Base-by-base conservation (phyloP, 176 grass and related monocot species). In the Alloteropsis semialata region DNA sequence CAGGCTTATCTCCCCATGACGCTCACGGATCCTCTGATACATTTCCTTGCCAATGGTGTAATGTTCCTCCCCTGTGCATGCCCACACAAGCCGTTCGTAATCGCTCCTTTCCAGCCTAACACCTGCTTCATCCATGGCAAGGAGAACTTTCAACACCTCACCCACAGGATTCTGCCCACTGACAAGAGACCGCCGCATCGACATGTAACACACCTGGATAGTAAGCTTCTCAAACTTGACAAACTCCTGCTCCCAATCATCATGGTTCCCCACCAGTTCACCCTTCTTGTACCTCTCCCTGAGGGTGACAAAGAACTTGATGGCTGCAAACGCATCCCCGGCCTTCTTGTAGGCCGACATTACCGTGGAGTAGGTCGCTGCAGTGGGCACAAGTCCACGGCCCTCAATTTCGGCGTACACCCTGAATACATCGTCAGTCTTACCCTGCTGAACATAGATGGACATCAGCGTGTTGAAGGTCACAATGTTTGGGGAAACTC, bases 381-480 rank as follows among this genome's bases (percentile, higher is more conserved):
- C 53, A 0, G 92, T 88, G 14, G 90, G 91, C 75, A 84, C 88
- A 29, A 95, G 78, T 11, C 91, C 92, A 57, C 81, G 46, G 38
- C 43, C 78, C 80, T 93, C 53, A 13, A 95, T 88, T 53, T 82
- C 51, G 3, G 29, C 79, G 42, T 91, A 72, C 38, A 98, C 58
- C 82, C 80, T 76, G 70, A 93, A 82, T 0, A 88, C 84, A 69
- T 98, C 87, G 57, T 82, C 43, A 15, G 86, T 55, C 53, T 72
- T 84, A 13, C 89, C 91, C 85, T 89, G 88, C 33, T 93, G 91
- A 8, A 97, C 71, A 18, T 93, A 84, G 39, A 91, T 62, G 19
- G 91, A 93, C 91, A 97, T 97, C 32, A 97, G 72, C 5, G 86
- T 93, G 77, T 97, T 97, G 79, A 86, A 89, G 16, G 91, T 97